Conservation (phyloP, 805 yeast species). For the Candida odintsovae region DNA sequence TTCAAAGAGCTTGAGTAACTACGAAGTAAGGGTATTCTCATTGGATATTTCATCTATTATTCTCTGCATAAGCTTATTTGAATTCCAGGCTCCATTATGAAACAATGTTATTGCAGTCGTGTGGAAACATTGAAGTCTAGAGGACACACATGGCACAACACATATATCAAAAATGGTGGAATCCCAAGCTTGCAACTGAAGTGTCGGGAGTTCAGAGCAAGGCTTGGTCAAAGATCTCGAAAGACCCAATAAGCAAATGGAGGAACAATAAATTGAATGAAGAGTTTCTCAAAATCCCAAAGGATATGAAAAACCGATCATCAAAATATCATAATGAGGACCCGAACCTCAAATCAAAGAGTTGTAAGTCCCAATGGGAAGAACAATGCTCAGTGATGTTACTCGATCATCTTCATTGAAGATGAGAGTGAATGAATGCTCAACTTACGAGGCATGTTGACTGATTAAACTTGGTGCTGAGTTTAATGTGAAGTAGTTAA, state of each 20-base stretch:
- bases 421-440: not conserved
- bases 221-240: conserved; percentile 7
- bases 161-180: conserved; percentile 25
- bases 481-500: not conserved
- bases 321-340: conserved; percentile 38
- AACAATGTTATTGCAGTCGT: not conserved
- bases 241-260: not conserved
- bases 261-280: not conserved
- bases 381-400: not conserved
- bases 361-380: conserved; percentile 4
- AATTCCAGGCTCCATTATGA: not conserved
- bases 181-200: conserved; percentile 39
- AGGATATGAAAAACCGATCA: conserved; percentile 1
- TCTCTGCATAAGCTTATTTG: not conserved
- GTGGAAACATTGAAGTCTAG: not conserved
- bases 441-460: conserved; percentile 27
- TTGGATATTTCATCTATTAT: not conserved
- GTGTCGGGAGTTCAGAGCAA: conserved; percentile 86
- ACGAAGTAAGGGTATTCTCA: not conserved
- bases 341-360: conserved; percentile 55
- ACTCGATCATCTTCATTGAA: not conserved
- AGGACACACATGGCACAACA: not conserved
- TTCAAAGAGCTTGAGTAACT: not conserved
- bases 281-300: not conserved
- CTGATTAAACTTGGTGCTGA: conserved; percentile 9